Conservation (phyloP, 2,329 filamentous ascomycete species). For the Pseudopyrenochaeta lycopersici region DNA sequence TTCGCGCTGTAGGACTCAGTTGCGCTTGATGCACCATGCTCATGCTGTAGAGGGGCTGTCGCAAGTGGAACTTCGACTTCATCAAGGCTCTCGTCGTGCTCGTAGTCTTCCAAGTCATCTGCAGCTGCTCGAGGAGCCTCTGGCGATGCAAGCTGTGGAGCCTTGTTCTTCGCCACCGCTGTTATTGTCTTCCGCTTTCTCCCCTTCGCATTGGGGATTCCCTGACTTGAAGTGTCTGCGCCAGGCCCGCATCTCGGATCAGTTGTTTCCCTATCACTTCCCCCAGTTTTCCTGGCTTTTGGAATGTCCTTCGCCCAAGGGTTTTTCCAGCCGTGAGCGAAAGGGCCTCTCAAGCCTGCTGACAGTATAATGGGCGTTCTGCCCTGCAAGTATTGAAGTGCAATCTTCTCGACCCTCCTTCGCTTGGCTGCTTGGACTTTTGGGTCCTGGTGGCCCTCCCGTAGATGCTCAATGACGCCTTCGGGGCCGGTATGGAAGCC, state of each 20-base stretch:
- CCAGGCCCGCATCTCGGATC: background rate
- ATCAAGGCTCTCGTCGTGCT: conserved; percentile 19
- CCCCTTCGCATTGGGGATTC: background rate
- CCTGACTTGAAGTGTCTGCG: conserved; percentile 1
- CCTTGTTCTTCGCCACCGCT: background rate
- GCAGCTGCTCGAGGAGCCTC: conserved; percentile 26
- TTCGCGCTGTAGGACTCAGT: conserved; percentile 30
- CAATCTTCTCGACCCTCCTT: conserved; percentile 67
- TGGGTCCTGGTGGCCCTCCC: conserved; percentile 63
- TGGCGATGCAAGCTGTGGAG: conserved; percentile 19
- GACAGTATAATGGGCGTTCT: conserved; percentile 66
- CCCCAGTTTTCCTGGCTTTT: background rate
- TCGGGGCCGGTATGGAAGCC: conserved; percentile 25
- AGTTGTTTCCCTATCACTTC: background rate
- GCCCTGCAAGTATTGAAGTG: conserved; percentile 66
- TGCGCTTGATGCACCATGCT: conserved; percentile 11
- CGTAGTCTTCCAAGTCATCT: conserved; percentile 1
- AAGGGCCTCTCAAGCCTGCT: conserved; percentile 69
- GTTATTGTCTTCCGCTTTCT: background rate
- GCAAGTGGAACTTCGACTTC: conserved; percentile 21
- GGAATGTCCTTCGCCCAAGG: conserved; percentile 37
- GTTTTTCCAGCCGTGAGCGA: conserved; percentile 54
- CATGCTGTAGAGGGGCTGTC: conserved; percentile 23
- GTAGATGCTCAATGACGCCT: conserved; percentile 59
- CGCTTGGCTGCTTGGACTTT: conserved; percentile 62